phyloP scores from a whole-genome alignment of 1,284 basidiomycete genomes.

The Microbotryum lychnidis-dioicae region DNA sequence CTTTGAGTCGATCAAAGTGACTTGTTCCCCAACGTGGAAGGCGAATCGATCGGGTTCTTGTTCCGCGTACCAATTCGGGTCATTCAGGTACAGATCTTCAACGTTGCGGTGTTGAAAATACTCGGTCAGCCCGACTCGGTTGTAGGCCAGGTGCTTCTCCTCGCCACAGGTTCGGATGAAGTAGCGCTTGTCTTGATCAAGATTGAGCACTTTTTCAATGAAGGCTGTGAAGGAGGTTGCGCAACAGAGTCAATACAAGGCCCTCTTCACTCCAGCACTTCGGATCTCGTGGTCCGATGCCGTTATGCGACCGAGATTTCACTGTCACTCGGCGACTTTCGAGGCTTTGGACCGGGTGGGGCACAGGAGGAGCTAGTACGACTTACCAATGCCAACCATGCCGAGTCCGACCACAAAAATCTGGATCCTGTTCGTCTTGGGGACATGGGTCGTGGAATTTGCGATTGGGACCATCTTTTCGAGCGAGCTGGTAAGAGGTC shows the following conservation, averaged over 20 bases:
- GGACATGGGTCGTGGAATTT: not conserved
- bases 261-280: slow-evolving; percentile 24
- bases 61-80: slow-evolving; percentile 53
- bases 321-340: too few relatives aligned
- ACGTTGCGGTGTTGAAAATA: slow-evolving; percentile 59
- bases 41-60: slow-evolving; percentile 51
- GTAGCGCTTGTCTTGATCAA: slow-evolving; percentile 49
- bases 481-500: too few relatives aligned
- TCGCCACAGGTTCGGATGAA: slow-evolving; percentile 57
- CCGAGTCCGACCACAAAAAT: slow-evolving; percentile 57
- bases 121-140: slow-evolving; percentile 54
- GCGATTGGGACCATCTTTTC: slow-evolving; percentile 20
- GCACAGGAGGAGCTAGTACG: slow-evolving; percentile 17
- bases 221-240: slow-evolving; percentile 46
- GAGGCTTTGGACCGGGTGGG: slow-evolving; percentile 13
- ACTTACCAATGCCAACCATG: slow-evolving; percentile 58
- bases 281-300: slow-evolving; percentile 19
- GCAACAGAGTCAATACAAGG: slow-evolving; percentile 26
- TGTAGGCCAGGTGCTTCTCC: slow-evolving; percentile 42
- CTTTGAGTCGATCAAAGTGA: slow-evolving; percentile 42
- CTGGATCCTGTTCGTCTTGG: slow-evolving; percentile 11
- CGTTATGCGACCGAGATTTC: too few relatives aligned
- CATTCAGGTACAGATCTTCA: slow-evolving; percentile 59
- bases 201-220: slow-evolving; percentile 57
- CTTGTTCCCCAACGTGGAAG: slow-evolving; percentile 51